Base-by-base conservation (phyloP, 306 rosid genomes). In the Ammopiptanthus mongolicus region DNA sequence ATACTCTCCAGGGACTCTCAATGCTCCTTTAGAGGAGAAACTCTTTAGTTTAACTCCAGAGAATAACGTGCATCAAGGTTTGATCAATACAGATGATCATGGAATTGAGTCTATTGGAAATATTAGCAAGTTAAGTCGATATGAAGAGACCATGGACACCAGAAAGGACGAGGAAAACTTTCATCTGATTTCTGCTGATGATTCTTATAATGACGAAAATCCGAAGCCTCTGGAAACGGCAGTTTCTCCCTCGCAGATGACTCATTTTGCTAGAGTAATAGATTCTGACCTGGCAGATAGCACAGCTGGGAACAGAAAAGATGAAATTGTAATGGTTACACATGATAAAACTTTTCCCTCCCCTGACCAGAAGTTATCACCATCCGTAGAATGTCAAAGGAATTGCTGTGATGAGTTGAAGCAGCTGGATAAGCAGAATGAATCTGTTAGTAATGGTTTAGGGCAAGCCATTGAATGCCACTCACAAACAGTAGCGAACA, bases 1-100 rank as follows among this genome's bases (percentile, higher is more conserved):
- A 46, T 87, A 88, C 77, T 83, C 94, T 69, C 82, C 91, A 3
- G 62, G 78, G 74, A 52, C 62, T 57, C 88, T 77, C 5, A 66
- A 77, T 57, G 78, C 84, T 66, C 69, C 77, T 82, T 73, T 79
- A 44, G 87, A 71, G 57, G 82, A 87, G 57, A 82, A 56, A 25
- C 74, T 83, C 55, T 66, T 50, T 65, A 81, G 47, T 75, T 70
- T 73, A 39, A 80, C 82, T 74, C 78, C 55, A 48, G 69, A 63
- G 67, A 80, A 62, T 69, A 48, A 59, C n/a, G 81, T 75, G 71
- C 69, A 48, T 70, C 52, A 61, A 73, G 68, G 51, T 59, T 81
- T 86, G 77, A 71, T 79, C 78, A 65, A 69, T 68, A 44, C 76
- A 9, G 82, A 71, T 22, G 78, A 47, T 57, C 46, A 50, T 83